Evolutionary conservation across 2,329 filamentous ascomycete genomes (phyloP).

Genomic region (Trichoderma atroviride): DNA sequence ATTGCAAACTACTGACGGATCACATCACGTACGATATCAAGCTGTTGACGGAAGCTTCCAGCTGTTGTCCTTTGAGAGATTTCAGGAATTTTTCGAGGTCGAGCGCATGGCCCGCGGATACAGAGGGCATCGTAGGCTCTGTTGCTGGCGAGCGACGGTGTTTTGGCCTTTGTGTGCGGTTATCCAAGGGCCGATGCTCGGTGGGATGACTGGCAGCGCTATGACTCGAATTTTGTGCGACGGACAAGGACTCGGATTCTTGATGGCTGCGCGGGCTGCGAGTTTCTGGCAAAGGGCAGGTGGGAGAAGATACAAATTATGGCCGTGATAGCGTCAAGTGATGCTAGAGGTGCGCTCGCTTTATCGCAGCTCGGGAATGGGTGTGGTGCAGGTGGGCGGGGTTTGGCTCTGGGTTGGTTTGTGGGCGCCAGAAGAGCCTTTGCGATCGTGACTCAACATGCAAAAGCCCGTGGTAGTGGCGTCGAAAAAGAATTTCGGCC

Average conservation of each 20-base stretch:
- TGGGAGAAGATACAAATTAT: neutral
- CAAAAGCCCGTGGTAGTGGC: slow-evolving; percentile 25
- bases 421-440: slow-evolving; percentile 20
- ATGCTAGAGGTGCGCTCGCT: neutral
- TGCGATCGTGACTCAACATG: slow-evolving; percentile 27
- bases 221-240: slow-evolving; percentile 25
- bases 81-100: slow-evolving; percentile 78
- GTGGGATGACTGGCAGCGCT: neutral
- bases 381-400: slow-evolving; percentile 22
- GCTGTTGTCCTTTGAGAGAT: slow-evolving; percentile 71
- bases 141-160: neutral
- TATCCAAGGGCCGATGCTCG: slow-evolving; percentile 18
- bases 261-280: slow-evolving; percentile 2
- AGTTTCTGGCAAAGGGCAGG: neutral
- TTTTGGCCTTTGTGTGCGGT: neutral
- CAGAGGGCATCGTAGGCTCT: slow-evolving; percentile 43
- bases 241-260: neutral
- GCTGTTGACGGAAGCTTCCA: slow-evolving; percentile 82
- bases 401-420: slow-evolving; percentile 22
- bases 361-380: slow-evolving; percentile 17
- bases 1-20: slow-evolving; percentile 24
- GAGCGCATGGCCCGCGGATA: slow-evolving; percentile 57
- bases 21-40: slow-evolving; percentile 72
- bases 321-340: neutral
- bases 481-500: slow-evolving; percentile 18